Evolutionary conservation across 768 basidiomycete genomes (phyloP).

Genomic region (Russula sp.): DNA sequence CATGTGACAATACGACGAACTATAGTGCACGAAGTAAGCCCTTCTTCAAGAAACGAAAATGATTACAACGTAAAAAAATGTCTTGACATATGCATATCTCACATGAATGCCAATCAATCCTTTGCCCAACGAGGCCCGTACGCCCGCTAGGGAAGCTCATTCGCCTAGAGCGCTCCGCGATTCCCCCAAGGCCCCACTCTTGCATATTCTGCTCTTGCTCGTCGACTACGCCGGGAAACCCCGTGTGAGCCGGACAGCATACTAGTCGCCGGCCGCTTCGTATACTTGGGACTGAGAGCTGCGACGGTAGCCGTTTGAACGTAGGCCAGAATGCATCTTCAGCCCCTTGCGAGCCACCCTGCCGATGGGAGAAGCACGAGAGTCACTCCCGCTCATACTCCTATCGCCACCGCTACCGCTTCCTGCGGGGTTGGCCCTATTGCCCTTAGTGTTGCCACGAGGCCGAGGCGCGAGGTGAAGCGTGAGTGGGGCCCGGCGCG

Average conservation of each 20-base stretch:
- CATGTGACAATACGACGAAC: neutral
- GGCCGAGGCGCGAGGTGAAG: slow-evolving; percentile 54
- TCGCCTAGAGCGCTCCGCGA: slow-evolving; percentile 26
- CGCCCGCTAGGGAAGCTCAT: slow-evolving; percentile 30
- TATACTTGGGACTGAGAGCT: slow-evolving; percentile 58
- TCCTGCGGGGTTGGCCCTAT: slow-evolving; percentile 29
- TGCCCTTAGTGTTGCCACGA: slow-evolving; percentile 29
- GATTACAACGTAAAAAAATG: neutral
- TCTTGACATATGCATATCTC: neutral
- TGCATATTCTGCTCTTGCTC: slow-evolving; percentile 6
- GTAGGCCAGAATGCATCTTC: slow-evolving; percentile 49
- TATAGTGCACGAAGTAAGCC: neutral
- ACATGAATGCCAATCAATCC: neutral
- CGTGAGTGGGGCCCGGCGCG: slow-evolving; percentile 58
- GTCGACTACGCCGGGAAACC: neutral
- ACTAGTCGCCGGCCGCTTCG: slow-evolving; percentile 44
- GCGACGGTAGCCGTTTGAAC: slow-evolving; percentile 72
- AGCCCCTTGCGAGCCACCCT: slow-evolving; percentile 33
- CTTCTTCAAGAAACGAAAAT: slow-evolving; percentile 12
- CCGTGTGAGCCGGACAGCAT: slow-evolving; percentile 10
- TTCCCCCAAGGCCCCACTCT: slow-evolving; percentile 2
- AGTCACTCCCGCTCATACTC: slow-evolving; percentile 11
- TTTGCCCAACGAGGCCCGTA: slow-evolving; percentile 10
- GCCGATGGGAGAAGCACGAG: slow-evolving; percentile 27
- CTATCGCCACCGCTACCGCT: slow-evolving; percentile 28